These are phyloP conservation scores for Nitzschia sp. DNA, from an alignment of 108 stramenopile species.

Conservation along the genomic window DNA sequence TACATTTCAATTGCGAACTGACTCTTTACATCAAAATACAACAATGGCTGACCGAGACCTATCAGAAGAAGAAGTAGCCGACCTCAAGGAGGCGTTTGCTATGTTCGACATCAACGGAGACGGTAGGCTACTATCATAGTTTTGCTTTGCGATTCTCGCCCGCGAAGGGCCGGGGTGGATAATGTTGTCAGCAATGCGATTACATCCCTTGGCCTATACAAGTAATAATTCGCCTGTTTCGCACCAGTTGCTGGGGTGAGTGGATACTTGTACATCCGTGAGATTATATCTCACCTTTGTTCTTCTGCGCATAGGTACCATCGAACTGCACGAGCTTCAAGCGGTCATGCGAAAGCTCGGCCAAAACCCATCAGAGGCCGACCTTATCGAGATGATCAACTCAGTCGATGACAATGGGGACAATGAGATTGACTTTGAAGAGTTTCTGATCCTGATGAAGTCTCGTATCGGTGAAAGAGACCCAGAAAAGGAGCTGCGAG, in stretches of 20 bases:
- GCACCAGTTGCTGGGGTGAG: too few relatives aligned
- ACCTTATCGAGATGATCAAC: conserved; percentile 78
- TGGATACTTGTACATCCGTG: background rate
- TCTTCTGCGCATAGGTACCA: conserved; percentile 26
- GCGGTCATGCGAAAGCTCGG: conserved; percentile 67
- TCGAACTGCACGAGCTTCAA: conserved; percentile 57
- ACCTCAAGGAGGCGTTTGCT: conserved; percentile 84
- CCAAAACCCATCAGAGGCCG: conserved; percentile 57
- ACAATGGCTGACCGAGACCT: conserved; percentile 38
- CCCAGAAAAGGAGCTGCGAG: conserved; percentile 81
- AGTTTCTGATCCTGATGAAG: conserved; percentile 77
- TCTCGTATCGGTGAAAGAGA: conserved; percentile 63
- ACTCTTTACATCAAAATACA: background rate
- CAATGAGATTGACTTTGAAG: conserved; percentile 84
- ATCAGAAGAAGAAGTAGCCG: conserved; percentile 79
- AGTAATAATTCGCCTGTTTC: too few relatives aligned
- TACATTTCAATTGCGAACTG: too few relatives aligned
- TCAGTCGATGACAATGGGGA: conserved; percentile 86
- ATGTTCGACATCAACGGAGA: conserved; percentile 88
- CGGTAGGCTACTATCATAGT: conserved; percentile 57
- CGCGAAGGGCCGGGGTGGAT: too few relatives aligned
- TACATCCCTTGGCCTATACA: too few relatives aligned
- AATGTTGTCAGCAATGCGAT: too few relatives aligned
- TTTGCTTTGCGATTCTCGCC: too few relatives aligned
- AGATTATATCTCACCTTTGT: background rate